phyloP scores from a whole-genome alignment of 257 asterid genomes.

The Solanum peruvianum region DNA sequence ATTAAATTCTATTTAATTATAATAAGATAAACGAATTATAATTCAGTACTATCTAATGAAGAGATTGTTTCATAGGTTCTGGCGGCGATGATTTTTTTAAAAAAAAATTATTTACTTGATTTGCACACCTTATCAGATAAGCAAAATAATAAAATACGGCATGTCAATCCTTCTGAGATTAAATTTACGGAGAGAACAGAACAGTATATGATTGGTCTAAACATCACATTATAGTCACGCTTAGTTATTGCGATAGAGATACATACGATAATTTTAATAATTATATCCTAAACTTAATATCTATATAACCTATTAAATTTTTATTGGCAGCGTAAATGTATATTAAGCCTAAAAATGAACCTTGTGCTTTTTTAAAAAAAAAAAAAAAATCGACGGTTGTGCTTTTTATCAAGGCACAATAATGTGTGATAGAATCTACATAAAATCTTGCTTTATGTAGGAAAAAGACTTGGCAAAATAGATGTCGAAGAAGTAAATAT shows the following conservation, averaged over 20 bases:
- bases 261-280: too few species aligned
- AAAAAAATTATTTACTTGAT: neutral
- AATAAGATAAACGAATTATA: too few species aligned
- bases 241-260: too few species aligned
- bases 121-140: neutral
- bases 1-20: too few species aligned
- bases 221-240: neutral
- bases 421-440: neutral
- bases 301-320: too few species aligned
- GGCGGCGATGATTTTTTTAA: neutral
- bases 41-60: too few species aligned
- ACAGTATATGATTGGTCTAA: neutral
- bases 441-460: neutral
- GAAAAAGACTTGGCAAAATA: neutral
- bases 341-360: too few species aligned
- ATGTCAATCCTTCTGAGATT: neutral
- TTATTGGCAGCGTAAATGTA: too few species aligned
- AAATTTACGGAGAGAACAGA: neutral
- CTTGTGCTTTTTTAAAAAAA: too few species aligned
- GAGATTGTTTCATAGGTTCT: too few species aligned
- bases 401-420: neutral
- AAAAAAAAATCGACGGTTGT: neutral
- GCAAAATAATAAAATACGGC: neutral
- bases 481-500: too few species aligned
- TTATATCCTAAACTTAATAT: too few species aligned